These are phyloP conservation scores for Cladorrhinum sp. DNA, from an alignment of 2,329 filamentous ascomycete genomes.

Conservation along the genomic window DNA sequence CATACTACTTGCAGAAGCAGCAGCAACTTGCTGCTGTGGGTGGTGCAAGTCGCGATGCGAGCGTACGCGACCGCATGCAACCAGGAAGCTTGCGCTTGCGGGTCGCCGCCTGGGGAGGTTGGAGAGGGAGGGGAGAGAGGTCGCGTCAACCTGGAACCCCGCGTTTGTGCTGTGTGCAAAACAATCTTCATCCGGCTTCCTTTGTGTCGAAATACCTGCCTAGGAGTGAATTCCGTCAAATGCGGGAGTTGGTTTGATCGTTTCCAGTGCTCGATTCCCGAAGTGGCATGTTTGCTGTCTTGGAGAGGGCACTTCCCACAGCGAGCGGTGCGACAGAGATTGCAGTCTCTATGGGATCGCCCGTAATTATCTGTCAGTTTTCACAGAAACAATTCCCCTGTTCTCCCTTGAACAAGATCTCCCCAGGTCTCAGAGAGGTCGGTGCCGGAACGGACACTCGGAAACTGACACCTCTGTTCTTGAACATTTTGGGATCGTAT, in stretches of 20 bases:
- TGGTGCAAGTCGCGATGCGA: constrained; percentile 3
- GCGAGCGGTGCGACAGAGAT: background rate
- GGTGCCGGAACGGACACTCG: background rate
- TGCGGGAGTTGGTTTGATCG: no score
- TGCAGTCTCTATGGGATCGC: no score
- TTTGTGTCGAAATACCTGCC: background rate
- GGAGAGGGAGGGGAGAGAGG: background rate
- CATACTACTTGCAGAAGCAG: background rate
- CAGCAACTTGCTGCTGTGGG: background rate
- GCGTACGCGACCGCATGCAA: background rate
- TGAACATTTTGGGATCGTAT: background rate
- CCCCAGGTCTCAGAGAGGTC: no score
- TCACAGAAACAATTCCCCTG: no score
- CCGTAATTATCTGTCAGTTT: no score
- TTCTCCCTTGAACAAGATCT: no score
- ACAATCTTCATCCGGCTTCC: background rate
- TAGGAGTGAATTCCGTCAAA: background rate
- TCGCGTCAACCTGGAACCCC: background rate
- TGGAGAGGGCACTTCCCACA: no score
- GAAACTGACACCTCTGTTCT: background rate
- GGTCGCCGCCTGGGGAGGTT: background rate
- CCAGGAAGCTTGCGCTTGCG: background rate
- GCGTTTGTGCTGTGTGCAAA: background rate
- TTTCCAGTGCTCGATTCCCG: no score
- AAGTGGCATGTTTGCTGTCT: no score